Evolutionary conservation across 768 basidiomycete genomes (phyloP), one percentile per base, ranked within the genome.

Genomic region (Tylopilus balloui): DNA sequence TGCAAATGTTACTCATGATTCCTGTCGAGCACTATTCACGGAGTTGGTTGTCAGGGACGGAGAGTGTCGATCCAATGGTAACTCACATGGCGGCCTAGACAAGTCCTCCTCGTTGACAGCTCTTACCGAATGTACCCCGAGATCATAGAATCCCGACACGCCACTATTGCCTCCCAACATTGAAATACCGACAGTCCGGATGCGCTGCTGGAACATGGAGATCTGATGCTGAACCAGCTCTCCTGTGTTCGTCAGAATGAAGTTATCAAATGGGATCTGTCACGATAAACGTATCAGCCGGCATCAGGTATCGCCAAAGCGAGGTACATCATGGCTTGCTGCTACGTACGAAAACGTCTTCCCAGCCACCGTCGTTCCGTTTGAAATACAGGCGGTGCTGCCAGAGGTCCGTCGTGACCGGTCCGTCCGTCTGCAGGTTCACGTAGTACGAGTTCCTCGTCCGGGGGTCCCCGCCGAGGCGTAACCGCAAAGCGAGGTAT

Each of bases 311-410:
- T 11, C 27, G 9, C 5, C 2, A 3, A 2, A 8, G 8, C 7
- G n/a, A 17, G 34, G 9, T 6, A 34, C n/a, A 17, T 15, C 32
- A 14, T 32, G 32, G n/a, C n/a, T n/a, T n/a, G n/a, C n/a, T n/a
- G n/a, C n/a, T n/a, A 76, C 84, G 57, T 54, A 89, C 90, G 60
- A 84, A 84, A 14, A 94, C 65, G 59, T 91, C 84, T 64, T 92
- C 86, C 92, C 92, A 94, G 4, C 73, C 70, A 21, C 80, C 77
- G 49, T 84, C 78, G 23, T 73, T 70, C 47, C 79, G 76, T 42
- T 76, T 73, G 64, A 93, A 88, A 68, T 80, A 89, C n/a, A 98
- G 73, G 28, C 90, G 79, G 57, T 97, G 93, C 63, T 96, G 95
- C 85, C 89, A 98, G n/a, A 98, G 72, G 64, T 95, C 92, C 31